phyloP scores from a whole-genome alignment of 75 land plant genomes.

The Pinus tabuliformis region DNA sequence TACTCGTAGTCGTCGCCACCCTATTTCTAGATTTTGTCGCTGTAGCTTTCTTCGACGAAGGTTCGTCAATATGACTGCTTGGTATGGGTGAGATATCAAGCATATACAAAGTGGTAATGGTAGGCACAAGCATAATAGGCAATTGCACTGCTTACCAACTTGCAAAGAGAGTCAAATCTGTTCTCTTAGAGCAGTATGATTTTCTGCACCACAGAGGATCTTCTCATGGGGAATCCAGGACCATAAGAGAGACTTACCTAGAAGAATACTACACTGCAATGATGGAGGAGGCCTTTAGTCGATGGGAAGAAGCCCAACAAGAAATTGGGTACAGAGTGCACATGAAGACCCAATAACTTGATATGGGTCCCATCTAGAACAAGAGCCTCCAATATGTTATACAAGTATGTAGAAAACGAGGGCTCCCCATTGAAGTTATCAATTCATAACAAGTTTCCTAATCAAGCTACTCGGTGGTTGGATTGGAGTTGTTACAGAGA shows the following conservation, averaged over 20 bases:
- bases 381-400: slow-evolving; percentile 38
- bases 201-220: slow-evolving; percentile 94
- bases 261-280: slow-evolving; percentile 65
- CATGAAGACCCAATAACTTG: slow-evolving; percentile 55
- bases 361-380: slow-evolving; percentile 52
- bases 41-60: too few species aligned
- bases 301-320: slow-evolving; percentile 66
- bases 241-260: slow-evolving; percentile 77
- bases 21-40: too few species aligned
- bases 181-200: slow-evolving; percentile 81
- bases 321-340: slow-evolving; percentile 67
- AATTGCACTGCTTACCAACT: slow-evolving; percentile 76
- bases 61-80: too few species aligned
- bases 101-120: slow-evolving; percentile 54
- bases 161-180: slow-evolving; percentile 54
- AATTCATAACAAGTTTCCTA: slow-evolving; percentile 19
- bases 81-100: slow-evolving; percentile 16
- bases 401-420: slow-evolving; percentile 14
- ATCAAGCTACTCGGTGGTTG: slow-evolving; percentile 48
- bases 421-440: slow-evolving; percentile 27
- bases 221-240: slow-evolving; percentile 93
- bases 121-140: slow-evolving; percentile 92
- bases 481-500: slow-evolving; percentile 43
- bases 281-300: slow-evolving; percentile 52
- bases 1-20: too few species aligned